These are phyloP conservation scores for Monilinia fructigena DNA, from an alignment of 2,329 filamentous ascomycete genomes.

Conservation along the genomic window DNA sequence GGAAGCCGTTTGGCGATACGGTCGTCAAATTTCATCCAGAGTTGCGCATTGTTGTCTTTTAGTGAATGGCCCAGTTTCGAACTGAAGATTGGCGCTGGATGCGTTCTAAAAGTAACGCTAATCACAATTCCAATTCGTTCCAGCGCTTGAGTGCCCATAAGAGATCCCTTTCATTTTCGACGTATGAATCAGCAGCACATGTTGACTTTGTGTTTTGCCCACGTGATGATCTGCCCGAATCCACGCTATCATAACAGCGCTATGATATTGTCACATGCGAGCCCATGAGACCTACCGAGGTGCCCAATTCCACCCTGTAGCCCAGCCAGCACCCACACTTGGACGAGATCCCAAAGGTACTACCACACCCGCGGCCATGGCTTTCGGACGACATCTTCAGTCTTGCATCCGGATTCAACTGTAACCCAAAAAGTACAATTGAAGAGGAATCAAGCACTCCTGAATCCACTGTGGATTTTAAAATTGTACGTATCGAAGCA, in stretches of 20 bases:
- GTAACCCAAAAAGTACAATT: slow-evolving; percentile 45
- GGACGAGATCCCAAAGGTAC: slow-evolving; percentile 61
- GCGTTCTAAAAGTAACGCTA: slow-evolving; percentile 34
- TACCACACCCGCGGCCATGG: slow-evolving; percentile 49
- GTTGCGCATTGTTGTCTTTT: slow-evolving; percentile 35
- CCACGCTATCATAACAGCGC: slow-evolving; percentile 57
- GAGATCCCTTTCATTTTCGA: slow-evolving; percentile 30
- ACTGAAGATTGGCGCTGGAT: slow-evolving; percentile 27
- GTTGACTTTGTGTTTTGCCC: slow-evolving; percentile 44
- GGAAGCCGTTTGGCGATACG: slow-evolving; percentile 44
- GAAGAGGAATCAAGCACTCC: slow-evolving; percentile 24
- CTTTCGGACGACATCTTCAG: slow-evolving; percentile 50
- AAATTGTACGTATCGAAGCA: slow-evolving; percentile 54
- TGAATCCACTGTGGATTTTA: slow-evolving; percentile 31
- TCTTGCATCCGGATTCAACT: slow-evolving; percentile 55
- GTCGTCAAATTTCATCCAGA: slow-evolving; percentile 43
- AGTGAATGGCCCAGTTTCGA: slow-evolving; percentile 31
- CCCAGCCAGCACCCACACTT: slow-evolving; percentile 62
- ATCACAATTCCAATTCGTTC: slow-evolving; percentile 34
- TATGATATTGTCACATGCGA: slow-evolving; percentile 60
- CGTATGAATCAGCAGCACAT: slow-evolving; percentile 27
- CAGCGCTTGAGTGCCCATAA: slow-evolving; percentile 34
- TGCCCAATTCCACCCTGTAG: slow-evolving; percentile 62
- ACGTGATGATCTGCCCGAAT: slow-evolving; percentile 50
- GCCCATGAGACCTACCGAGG: slow-evolving; percentile 45